Evolutionary conservation across 1,139 yeast genomes (phyloP).

Genomic region (Pneumocystis carinii): DNA sequence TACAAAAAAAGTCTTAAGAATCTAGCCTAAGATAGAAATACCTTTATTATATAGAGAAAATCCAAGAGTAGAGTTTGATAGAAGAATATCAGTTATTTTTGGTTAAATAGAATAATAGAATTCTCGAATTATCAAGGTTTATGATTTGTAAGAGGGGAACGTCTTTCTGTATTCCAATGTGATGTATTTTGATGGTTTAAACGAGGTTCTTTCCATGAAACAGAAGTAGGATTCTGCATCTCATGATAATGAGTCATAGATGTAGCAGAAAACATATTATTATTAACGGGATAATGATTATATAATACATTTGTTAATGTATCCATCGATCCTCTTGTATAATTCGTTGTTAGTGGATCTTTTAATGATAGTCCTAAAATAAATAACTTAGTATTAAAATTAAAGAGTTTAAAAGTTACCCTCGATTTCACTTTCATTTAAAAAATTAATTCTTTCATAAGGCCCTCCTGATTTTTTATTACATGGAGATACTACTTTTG

Average conservation of each 20-base stretch:
- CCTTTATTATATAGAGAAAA: no score
- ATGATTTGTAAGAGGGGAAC: no score
- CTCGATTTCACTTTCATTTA: conserved; percentile 2
- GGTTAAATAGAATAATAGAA: no score
- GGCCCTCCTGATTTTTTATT: not conserved
- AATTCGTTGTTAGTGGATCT: not conserved
- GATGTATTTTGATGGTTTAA: no score
- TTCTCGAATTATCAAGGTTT: no score
- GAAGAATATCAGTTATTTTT: no score
- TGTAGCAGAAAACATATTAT: not conserved
- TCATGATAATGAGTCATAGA: not conserved
- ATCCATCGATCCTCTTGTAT: not conserved
- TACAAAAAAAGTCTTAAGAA: no score
- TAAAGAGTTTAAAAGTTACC: not conserved
- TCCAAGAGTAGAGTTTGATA: no score
- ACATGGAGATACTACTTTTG: not conserved
- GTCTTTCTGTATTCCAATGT: no score
- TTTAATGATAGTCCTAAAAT: not conserved
- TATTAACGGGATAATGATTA: not conserved
- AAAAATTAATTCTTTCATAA: not conserved
- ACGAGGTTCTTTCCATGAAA: not conserved
- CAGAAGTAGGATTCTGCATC: not conserved
- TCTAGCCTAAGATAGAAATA: no score
- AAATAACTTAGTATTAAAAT: no score
- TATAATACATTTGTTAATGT: not conserved